A percentile compares a stretch with the other conserved stretches of the same genome.
Evolutionary conservation across 2,329 filamentous ascomycete species (phyloP).

Genomic region (Aspergillus fructus): DNA sequence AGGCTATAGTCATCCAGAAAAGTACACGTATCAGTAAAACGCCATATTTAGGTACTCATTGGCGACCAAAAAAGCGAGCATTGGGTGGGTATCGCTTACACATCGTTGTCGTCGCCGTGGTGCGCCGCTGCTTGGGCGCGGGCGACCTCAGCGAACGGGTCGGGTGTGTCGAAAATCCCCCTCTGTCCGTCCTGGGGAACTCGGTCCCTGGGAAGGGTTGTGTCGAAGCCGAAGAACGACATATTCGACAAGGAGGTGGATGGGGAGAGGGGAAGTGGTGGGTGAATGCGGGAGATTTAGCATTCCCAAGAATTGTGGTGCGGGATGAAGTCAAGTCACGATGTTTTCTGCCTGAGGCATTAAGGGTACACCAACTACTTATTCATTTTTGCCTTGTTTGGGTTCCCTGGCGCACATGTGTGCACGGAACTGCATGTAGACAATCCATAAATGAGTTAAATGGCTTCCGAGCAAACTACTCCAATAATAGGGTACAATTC

Average conservation of each 20-base stretch:
- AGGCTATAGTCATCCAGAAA: slow-evolving; percentile 48
- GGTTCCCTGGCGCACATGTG: not conserved
- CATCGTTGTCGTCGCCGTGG: slow-evolving; percentile 60
- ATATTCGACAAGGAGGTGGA: slow-evolving; percentile 49
- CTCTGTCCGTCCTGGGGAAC: slow-evolving; percentile 71
- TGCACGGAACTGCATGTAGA: not conserved
- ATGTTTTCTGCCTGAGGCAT: slow-evolving; percentile 17
- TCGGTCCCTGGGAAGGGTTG: slow-evolving; percentile 63
- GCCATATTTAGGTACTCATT: not conserved
- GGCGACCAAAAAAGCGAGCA: not conserved
- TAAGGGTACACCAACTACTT: not conserved
- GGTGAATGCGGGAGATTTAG: slow-evolving; percentile 18
- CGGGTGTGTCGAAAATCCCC: slow-evolving; percentile 73
- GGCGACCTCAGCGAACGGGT: slow-evolving; percentile 84
- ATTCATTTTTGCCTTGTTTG: not conserved
- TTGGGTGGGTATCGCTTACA: slow-evolving; percentile 49
- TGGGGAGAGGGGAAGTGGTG: slow-evolving; percentile 15
- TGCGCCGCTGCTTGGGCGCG: slow-evolving; percentile 49
- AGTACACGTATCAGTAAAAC: not conserved
- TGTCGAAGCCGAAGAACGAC: slow-evolving; percentile 92
- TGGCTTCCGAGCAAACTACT: not conserved
- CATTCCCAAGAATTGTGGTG: slow-evolving; percentile 24
- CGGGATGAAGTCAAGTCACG: slow-evolving; percentile 24
- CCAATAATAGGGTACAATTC: not conserved
- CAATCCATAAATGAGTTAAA: not conserved